Base-by-base conservation (phyloP, 257 asterid genomes). In the Orobanche coerulescens region DNA sequence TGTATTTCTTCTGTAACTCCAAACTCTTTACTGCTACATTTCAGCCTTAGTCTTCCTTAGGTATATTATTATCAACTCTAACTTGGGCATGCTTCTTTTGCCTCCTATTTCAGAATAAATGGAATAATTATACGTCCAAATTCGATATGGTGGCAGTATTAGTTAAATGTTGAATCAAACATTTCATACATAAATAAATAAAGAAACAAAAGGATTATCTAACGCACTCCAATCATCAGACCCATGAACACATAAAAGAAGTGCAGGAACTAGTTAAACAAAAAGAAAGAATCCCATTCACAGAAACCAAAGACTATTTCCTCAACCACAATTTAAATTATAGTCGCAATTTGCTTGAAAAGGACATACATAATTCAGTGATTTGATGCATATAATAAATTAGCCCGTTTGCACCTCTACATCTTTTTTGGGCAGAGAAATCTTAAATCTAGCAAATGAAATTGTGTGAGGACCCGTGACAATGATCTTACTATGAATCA, bases 271-370 rank as follows among this genome's bases (percentile, higher is more conserved):
- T 26, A 16, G 4, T 28, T 4, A 44, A 30, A 6, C n/a, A 28
- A 47, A n/a, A 47, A 62, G 8, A 39, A 61, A 47, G 18, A 46
- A 43, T 19, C 54, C 46, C 24, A 31, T 12, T 14, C 28, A 60
- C 23, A 58, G 22, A 26, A 5, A 31, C 6, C 13, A 9, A 16
- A 22, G 16, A 52, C 47, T 24, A 18, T 25, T 57, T 63, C 62
- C 46, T 25, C 54, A 55, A 56, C 62, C 49, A 14, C 28, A 58
- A 23, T 51, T 56, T 24, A 61, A 64, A 53, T 28, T 50, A 52
- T 10, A 28, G 20, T 28, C 18, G 18, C 28, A 53, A 24, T 24
- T 7, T 30, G 37, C 48, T 58, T 12, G 2, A 16, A 3, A 20
- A n/a, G 58, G 5, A 40, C 61, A n/a, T 61, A 58, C 54, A 63